A percentile compares a stretch with the other conserved stretches of the same genome.
Evolutionary conservation across 352 stramenopile genomes (phyloP).

Genomic region (Pythium chondricola): DNA sequence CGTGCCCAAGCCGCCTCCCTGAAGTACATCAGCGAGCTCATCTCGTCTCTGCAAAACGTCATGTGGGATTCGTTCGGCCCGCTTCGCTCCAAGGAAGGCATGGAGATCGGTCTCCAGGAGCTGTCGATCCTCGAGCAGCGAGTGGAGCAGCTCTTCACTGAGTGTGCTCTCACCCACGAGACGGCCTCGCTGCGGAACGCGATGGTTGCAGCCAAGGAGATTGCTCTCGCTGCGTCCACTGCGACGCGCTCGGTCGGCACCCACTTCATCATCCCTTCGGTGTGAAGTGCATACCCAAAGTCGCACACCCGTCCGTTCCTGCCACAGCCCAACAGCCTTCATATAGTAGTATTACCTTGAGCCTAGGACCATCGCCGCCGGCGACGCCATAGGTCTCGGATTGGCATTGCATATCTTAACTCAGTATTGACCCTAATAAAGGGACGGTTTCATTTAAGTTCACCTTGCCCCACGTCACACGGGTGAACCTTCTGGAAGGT

Average conservation of each 20-base stretch:
- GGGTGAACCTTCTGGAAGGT: no score
- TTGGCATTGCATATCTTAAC: neutral
- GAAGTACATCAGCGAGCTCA: neutral
- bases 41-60: slow-evolving; percentile 10
- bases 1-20: neutral
- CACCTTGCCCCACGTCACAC: no score
- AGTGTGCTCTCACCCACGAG: slow-evolving; percentile 52
- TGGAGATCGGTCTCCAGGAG: slow-evolving; percentile 75
- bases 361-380: no score
- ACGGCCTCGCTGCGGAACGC: slow-evolving; percentile 87
- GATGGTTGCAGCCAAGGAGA: slow-evolving; percentile 77
- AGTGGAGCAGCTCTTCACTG: slow-evolving; percentile 62
- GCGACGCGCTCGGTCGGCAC: slow-evolving; percentile 78
- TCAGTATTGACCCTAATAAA: neutral
- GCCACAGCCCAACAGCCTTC: neutral
- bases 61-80: slow-evolving; percentile 16
- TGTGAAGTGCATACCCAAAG: neutral
- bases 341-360: no score
- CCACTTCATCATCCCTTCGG: slow-evolving; percentile 79
- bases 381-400: no score
- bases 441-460: neutral
- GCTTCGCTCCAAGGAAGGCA: slow-evolving; percentile 36
- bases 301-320: neutral
- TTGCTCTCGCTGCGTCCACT: slow-evolving; percentile 81
- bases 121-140: slow-evolving; percentile 70